Conservation (phyloP, 1,139 yeast species). For the Taphrina communis region DNA sequence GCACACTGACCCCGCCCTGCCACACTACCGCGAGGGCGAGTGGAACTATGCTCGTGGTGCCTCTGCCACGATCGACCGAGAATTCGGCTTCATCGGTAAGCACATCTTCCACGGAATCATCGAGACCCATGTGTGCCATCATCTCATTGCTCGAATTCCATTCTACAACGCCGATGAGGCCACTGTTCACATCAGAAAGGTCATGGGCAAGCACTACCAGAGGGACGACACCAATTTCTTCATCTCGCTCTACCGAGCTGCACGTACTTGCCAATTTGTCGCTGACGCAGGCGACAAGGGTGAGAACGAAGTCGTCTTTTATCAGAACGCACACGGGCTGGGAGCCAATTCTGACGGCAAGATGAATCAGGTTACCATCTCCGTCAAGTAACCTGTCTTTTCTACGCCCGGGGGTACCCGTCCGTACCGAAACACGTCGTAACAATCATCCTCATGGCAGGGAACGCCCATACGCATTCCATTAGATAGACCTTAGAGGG, state of each 20-base stretch:
- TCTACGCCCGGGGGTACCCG: too few species aligned
- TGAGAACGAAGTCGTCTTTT: constrained; percentile 68
- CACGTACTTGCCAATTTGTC: constrained; percentile 79
- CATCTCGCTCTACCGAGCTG: constrained; percentile 70
- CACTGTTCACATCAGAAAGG: constrained; percentile 74
- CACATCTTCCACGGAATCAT: constrained; percentile 85
- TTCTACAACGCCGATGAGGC: constrained; percentile 86
- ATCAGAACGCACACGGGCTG: constrained; percentile 68
- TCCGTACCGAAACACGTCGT: too few species aligned
- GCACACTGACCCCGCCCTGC: constrained; percentile 80
- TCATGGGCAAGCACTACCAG: constrained; percentile 80
- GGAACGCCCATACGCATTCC: too few species aligned
- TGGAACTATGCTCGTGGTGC: constrained; percentile 93
- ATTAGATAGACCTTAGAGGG: too few species aligned
- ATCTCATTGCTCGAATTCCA: constrained; percentile 82
- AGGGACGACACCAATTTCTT: constrained; percentile 74
- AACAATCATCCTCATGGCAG: too few species aligned
- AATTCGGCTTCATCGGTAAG: constrained; percentile 80
- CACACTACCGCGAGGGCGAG: constrained; percentile 74
- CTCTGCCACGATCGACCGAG: constrained; percentile 83
- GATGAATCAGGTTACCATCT: constrained; percentile 26
- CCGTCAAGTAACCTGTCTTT: background rate
- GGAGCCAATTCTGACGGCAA: constrained; percentile 52
- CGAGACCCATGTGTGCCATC: constrained; percentile 89
- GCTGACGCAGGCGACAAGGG: constrained; percentile 64